Evolutionary conservation across 2,329 filamentous ascomycete species (phyloP).

Genomic region (Exophiala dermatitidis): DNA sequence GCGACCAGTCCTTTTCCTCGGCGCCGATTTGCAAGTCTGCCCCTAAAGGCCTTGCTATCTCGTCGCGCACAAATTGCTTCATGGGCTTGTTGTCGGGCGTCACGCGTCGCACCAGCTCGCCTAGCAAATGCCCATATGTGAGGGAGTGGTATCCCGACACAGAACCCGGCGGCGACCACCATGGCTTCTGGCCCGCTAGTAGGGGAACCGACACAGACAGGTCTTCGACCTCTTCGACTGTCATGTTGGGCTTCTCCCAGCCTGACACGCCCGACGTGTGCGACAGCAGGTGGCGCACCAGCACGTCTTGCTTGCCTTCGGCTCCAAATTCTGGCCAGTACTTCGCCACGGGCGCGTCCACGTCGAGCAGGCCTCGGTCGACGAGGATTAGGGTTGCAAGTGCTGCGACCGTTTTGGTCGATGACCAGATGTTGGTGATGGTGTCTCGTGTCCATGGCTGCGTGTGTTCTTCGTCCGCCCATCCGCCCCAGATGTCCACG

Average conservation of each 20-base stretch:
- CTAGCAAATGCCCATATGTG: conserved; percentile 39
- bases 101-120: conserved; percentile 39
- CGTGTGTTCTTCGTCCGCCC: conserved; percentile 29
- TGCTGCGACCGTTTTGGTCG: conserved; percentile 35
- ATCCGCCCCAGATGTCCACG: conserved; percentile 43
- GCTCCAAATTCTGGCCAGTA: conserved; percentile 45
- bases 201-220: conserved; percentile 28
- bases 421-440: conserved; percentile 35
- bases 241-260: conserved; percentile 32
- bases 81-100: conserved; percentile 35
- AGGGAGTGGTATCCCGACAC: conserved; percentile 39
- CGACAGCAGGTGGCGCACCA: conserved; percentile 37
- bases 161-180: conserved; percentile 42
- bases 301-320: conserved; percentile 38
- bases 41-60: conserved; percentile 37
- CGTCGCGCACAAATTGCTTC: conserved; percentile 39
- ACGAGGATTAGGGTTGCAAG: conserved; percentile 37
- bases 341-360: conserved; percentile 34
- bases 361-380: conserved; percentile 35
- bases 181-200: conserved; percentile 39
- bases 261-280: conserved; percentile 35
- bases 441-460: conserved; percentile 21
- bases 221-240: conserved; percentile 33
- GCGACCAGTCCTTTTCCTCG: conserved; percentile 37
- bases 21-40: conserved; percentile 46